Percentiles rank a stretch among this genome's conserved stretches.
Conservation (phyloP, 2,329 filamentous ascomycete species). For the Dactylellina drechsleri region DNA sequence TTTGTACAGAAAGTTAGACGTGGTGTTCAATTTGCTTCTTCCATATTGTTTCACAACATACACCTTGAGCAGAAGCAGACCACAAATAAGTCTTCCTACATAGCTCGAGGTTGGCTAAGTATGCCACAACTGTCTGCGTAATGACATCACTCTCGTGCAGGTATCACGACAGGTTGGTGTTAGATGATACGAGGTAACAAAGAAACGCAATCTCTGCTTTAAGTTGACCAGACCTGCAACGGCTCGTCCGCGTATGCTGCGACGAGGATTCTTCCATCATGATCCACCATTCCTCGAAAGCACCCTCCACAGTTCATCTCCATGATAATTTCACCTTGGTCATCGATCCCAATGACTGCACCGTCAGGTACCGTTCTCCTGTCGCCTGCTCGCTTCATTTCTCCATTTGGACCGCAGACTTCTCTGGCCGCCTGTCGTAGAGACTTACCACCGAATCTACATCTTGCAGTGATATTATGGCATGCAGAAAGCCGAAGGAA, state of each 20-base stretch:
- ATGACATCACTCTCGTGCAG: not conserved
- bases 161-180: not conserved
- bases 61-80: no score
- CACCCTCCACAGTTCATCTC: conserved; percentile 89
- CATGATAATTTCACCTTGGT: conserved; percentile 70
- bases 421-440: conserved; percentile 71
- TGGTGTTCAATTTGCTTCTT: no score
- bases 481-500: conserved; percentile 79
- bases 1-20: no score
- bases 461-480: conserved; percentile 77
- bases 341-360: conserved; percentile 84
- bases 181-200: no score
- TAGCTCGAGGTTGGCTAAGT: no score
- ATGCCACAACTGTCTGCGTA: no score
- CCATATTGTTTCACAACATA: no score
- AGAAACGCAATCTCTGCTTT: not conserved
- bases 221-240: conserved; percentile 21
- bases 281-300: conserved; percentile 81
- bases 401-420: conserved; percentile 76
- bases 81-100: no score
- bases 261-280: conserved; percentile 69
- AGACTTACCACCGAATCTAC: conserved; percentile 69
- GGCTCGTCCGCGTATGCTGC: conserved; percentile 69
- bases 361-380: conserved; percentile 75
- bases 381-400: conserved; percentile 77